Base-by-base conservation (phyloP, 2,329 filamentous ascomycete genomes). In the Furcasterigmium sp. region DNA sequence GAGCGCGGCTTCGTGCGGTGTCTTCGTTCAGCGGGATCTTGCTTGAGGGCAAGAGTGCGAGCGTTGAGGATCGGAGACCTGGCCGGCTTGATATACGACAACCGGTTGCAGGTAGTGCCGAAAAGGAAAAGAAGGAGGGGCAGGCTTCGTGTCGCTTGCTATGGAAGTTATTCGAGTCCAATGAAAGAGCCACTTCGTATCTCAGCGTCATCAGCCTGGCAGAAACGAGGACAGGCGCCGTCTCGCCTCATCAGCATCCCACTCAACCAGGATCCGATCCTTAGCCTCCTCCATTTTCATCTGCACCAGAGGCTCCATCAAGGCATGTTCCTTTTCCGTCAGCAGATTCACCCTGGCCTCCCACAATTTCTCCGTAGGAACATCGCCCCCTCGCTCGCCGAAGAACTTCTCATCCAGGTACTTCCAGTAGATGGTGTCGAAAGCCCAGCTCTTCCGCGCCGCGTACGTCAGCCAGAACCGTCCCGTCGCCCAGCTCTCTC, bases 361-460 rank as follows among this genome's bases (percentile, higher is more conserved):
- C 19, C 20, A 58, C 53, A 38, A 17, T 15, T 38, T 19, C 14
- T 38, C 36, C 8, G 17, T 15, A 23, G 46, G 52, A 9, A 53
- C 41, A 4, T 42, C 37, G 9, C 48, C 8, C 13, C 50, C 54
- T 38, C 51, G 51, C 2, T 39, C 46, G 3, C 62, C 62, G 43
- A 64, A 67, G 42, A 59, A 63, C 2, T 44, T 51, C 43, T 59
- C 46, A 42, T 68, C 60, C 15, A 68, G 45, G 44, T 48, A 61
- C 42, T 53, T 61, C 64, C 63, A 68, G 44, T 45, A 68, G 9
- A 67, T 47, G 10, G 51, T 50, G 42, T 69, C 64, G 48, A 68
- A 65, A 0, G 56, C 60, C 59, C 59, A 67, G 42, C 60, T 64
- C 30, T 62, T 64, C 37, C 60, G 58, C 4, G 57, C 59, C 5